Conservation (phyloP, 768 basidiomycete genomes). For the Auricularia cornea region DNA sequence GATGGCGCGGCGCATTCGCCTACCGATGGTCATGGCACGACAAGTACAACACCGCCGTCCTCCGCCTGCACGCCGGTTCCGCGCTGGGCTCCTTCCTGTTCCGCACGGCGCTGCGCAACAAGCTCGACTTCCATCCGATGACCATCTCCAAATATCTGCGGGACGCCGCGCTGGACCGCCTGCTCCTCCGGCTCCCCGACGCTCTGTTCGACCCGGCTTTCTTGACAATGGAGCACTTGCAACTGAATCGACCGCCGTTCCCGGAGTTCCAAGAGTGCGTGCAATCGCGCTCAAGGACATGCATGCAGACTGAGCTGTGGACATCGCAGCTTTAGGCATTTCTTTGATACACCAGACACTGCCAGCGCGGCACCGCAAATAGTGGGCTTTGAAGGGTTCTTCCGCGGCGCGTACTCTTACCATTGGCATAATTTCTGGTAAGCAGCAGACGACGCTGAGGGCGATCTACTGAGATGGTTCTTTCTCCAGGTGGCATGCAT, state of each 20-base stretch:
- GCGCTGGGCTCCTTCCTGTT: slow-evolving; percentile 38
- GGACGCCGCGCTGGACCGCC: slow-evolving; percentile 32
- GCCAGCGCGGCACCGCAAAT: slow-evolving; percentile 29
- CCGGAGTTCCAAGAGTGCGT: slow-evolving; percentile 37
- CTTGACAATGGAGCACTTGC: slow-evolving; percentile 38
- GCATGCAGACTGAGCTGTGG: slow-evolving; percentile 3
- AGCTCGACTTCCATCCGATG: slow-evolving; percentile 42
- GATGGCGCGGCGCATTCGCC: slow-evolving; percentile 40
- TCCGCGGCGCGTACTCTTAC: slow-evolving; percentile 37
- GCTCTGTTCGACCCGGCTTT: slow-evolving; percentile 41
- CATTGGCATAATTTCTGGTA: slow-evolving; percentile 15
- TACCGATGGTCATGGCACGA: slow-evolving; percentile 32
- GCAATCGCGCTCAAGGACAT: background rate
- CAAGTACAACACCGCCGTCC: slow-evolving; percentile 40
- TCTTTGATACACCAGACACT: slow-evolving; percentile 23
- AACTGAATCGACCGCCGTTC: slow-evolving; percentile 37
- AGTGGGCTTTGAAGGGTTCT: slow-evolving; percentile 39
- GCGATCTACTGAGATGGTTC: background rate
- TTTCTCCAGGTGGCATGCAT: slow-evolving; percentile 18
- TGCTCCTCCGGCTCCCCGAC: slow-evolving; percentile 36
- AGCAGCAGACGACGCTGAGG: background rate
- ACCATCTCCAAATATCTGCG: slow-evolving; percentile 35
- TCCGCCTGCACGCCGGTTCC: slow-evolving; percentile 36
- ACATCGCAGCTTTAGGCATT: slow-evolving; percentile 9
- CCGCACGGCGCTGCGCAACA: slow-evolving; percentile 37